Evolutionary conservation across 345 rosid genomes (phyloP).

Genomic region (Rhodomyrtus tomentosa): DNA sequence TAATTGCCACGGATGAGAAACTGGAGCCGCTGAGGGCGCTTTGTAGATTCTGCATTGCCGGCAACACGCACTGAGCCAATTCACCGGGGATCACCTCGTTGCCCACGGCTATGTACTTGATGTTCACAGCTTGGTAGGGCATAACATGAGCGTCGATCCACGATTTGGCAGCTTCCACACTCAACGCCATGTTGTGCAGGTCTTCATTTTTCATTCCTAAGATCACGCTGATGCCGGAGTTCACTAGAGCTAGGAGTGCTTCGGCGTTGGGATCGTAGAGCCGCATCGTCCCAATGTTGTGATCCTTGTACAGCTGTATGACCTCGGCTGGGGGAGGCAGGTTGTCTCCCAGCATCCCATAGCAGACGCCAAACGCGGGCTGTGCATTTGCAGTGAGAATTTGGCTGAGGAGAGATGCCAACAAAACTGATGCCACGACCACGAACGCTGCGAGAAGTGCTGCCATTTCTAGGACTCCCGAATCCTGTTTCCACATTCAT

Average conservation of each 20-base stretch:
- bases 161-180: slow-evolving; percentile 4
- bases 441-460: not conserved
- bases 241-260: slow-evolving; percentile 18
- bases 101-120: slow-evolving; percentile 18
- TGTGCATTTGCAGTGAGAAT: not conserved
- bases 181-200: slow-evolving; percentile 1
- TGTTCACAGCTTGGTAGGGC: slow-evolving; percentile 12
- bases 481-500: not conserved
- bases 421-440: not conserved
- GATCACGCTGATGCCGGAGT: slow-evolving; percentile 5
- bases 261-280: slow-evolving; percentile 21
- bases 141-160: slow-evolving; percentile 16
- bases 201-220: slow-evolving; percentile 22
- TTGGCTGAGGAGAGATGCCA: not conserved
- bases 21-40: slow-evolving; percentile 4
- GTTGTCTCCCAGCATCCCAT: slow-evolving; percentile 25
- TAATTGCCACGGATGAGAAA: slow-evolving; percentile 5
- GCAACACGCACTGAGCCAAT: not conserved
- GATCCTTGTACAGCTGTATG: slow-evolving; percentile 12
- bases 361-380: slow-evolving; percentile 10
- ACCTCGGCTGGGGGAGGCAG: slow-evolving; percentile 25
- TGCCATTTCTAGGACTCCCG: not conserved
- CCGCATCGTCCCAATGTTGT: slow-evolving; percentile 7
- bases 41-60: slow-evolving; percentile 17
- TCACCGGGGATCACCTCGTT: slow-evolving; percentile 30